Evolutionary conservation across 225 moss, liverwort and hornwort genomes (phyloP).

Genomic region (Anthoceros angustus): DNA sequence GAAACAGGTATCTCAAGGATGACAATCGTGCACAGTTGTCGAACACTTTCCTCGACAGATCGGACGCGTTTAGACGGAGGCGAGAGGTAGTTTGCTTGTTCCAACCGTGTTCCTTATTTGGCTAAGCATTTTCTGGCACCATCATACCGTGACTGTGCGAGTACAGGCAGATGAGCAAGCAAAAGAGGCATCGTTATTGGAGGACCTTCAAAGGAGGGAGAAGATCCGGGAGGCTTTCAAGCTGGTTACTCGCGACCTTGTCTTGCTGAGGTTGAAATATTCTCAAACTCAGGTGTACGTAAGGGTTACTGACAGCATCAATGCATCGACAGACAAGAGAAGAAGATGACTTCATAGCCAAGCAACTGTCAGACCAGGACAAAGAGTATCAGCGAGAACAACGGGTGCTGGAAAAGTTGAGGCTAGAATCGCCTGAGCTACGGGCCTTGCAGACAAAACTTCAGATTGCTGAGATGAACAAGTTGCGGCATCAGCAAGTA

Average conservation of each 20-base stretch:
- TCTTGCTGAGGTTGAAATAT: neutral
- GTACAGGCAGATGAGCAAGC: neutral
- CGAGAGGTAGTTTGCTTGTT: neutral
- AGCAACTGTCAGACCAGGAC: neutral
- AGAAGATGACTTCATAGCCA: neutral
- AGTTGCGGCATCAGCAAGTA: constrained; percentile 1
- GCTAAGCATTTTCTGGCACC: neutral
- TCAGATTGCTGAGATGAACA: constrained; percentile 4
- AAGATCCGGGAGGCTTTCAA: neutral
- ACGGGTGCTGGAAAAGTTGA: neutral
- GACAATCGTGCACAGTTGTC: neutral
- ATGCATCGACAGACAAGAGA: neutral
- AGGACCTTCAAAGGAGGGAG: neutral
- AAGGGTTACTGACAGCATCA: no score
- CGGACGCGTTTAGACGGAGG: neutral
- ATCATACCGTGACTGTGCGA: neutral
- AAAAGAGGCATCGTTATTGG: neutral
- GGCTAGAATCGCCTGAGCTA: neutral
- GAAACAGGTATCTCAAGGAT: neutral
- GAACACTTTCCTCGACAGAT: constrained; percentile 2
- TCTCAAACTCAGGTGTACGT: neutral
- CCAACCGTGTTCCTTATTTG: neutral
- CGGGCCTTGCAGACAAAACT: neutral
- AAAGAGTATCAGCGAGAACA: neutral
- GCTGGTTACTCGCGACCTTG: neutral